These are phyloP conservation scores for Dictyostelium capitatum DNA, from an alignment of 78 protist genomes.

Conservation along the genomic window DNA sequence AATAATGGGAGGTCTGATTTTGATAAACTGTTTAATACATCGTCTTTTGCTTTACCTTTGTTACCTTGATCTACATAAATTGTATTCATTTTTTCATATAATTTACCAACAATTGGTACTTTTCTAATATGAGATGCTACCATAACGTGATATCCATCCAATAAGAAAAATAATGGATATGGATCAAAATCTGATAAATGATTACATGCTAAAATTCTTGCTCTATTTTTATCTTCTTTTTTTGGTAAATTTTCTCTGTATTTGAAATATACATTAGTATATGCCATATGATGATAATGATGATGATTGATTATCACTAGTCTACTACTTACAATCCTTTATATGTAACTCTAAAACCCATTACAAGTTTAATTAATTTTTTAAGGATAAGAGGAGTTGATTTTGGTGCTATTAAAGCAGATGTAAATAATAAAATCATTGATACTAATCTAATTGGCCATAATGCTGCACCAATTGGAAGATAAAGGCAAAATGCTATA, in stretches of 20 bases:
- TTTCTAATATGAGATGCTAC: slow-evolving; percentile 59
- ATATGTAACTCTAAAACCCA: slow-evolving; percentile 15
- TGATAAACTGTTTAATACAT: slow-evolving; percentile 13
- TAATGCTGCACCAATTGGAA: slow-evolving; percentile 37
- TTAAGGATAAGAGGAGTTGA: background rate
- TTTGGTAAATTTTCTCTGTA: slow-evolving; percentile 26
- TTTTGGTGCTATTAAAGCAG: slow-evolving; percentile 18
- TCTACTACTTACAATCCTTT: slow-evolving; percentile 4
- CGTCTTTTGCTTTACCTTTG: slow-evolving; percentile 25
- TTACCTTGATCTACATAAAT: slow-evolving; percentile 43
- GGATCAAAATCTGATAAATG: slow-evolving; percentile 72
- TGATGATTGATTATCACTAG: too few relatives aligned
- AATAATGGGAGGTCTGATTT: slow-evolving; percentile 28
- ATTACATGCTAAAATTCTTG: slow-evolving; percentile 43
- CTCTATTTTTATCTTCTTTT: background rate
- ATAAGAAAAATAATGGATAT: slow-evolving; percentile 23
- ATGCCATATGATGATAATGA: too few relatives aligned
- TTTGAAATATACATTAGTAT: too few relatives aligned
- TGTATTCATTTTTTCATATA: slow-evolving; percentile 30
- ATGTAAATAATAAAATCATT: background rate
- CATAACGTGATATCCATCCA: slow-evolving; percentile 8
- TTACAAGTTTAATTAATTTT: background rate
- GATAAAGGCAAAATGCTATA: slow-evolving; percentile 25
- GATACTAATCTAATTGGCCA: slow-evolving; percentile 27
- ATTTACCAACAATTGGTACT: slow-evolving; percentile 53